Base-by-base conservation (phyloP, 805 yeast species). In the Metschnikowia bowlesiae region DNA sequence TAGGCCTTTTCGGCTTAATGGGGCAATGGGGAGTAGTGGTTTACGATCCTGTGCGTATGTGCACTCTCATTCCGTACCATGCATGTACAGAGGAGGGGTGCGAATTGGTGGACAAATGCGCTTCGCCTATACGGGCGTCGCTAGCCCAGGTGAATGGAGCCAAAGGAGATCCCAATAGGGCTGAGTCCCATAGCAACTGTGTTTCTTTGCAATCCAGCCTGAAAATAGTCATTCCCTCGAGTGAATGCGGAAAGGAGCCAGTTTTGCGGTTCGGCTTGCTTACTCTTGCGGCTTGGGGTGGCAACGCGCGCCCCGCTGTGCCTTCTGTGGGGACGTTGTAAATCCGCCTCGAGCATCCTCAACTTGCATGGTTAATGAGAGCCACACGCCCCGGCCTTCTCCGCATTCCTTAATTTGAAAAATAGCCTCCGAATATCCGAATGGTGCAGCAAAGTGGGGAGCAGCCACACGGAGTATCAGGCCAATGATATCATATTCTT, bases 71-170 rank as follows among this genome's bases (percentile, higher is more conserved):
- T 34, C 47, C 50, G 44, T 44, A 36, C 43, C 22, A 16, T 28
- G 45, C 44, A 35, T 42, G 55, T 47, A 49, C 42, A 44, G 41
- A 37, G 35, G 48, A 46, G 48, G 48, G 48, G 48, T 28, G 46
- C 34, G 39, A 29, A 10, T 14, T 26, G 26, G 28, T 13, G 38
- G 7, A 9, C 10, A n/a, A 8, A 33, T 42, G 45, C 45, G 26
- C 31, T 8, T 42, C 45, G 45, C 45, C 26, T 42, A 42, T 33
- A 32, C 26, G 16, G 22, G 10, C n/a, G 31, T 26, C 31, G 32
- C 10, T 18, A 22, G 31, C 13, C 7, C 8, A 5, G n/a, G 11
- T 8, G 6, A 8, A 39, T 8, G 30, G 5, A 22, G 18, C 2
- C 8, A 10, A 22, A 30, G n/a, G 22, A 22, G 22, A 22, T 22